phyloP scores from a whole-genome alignment of 2,329 filamentous ascomycete species.

The Cordyceps militaris region DNA sequence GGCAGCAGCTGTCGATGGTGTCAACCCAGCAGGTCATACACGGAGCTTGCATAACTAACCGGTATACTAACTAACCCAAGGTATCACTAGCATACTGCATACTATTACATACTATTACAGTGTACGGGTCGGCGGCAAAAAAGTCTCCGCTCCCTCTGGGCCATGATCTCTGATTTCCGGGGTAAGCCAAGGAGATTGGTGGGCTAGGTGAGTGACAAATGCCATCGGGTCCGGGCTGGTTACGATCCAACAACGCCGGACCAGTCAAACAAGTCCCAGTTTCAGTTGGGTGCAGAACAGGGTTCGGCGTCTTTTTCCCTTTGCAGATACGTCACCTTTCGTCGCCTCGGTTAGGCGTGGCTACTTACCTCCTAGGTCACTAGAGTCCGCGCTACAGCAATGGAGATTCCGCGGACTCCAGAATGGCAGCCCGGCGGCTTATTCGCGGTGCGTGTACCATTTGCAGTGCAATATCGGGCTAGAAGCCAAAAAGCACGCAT shows the following conservation, averaged over 20 bases:
- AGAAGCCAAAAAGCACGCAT: no score
- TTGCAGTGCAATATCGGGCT: no score
- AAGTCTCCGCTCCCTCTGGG: neutral
- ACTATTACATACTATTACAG: no score
- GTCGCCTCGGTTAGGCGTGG: no score
- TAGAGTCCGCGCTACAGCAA: neutral
- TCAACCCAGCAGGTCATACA: neutral
- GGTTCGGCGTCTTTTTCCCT: conserved; percentile 5
- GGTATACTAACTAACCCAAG: neutral
- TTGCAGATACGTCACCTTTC: no score
- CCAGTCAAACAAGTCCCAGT: neutral
- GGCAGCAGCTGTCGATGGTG: no score
- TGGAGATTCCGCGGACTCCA: neutral
- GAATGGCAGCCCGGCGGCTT: no score
- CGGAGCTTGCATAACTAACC: neutral
- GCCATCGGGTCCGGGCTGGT: neutral
- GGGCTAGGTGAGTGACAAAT: neutral
- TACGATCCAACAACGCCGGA: neutral
- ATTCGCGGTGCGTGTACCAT: no score
- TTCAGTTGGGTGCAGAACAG: neutral
- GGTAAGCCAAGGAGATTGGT: neutral
- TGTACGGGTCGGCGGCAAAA: neutral
- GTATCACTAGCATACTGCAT: no score
- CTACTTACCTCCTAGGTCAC: no score
- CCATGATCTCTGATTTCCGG: no score